Conservation (phyloP, 345 rosid species). For the Physaria fendleri region DNA sequence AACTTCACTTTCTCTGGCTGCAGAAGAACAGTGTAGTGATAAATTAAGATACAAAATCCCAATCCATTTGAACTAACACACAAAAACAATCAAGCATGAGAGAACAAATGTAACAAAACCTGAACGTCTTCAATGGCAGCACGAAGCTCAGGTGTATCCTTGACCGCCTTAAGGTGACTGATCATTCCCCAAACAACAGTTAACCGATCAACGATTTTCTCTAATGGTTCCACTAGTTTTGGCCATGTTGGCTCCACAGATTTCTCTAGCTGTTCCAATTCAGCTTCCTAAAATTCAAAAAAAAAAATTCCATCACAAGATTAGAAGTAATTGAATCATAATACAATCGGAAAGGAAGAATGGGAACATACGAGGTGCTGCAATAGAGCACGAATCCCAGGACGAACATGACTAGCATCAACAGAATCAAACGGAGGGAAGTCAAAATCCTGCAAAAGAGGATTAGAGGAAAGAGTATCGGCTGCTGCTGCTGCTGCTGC, state of each 20-base stretch:
- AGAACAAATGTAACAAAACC: conserved; percentile 23
- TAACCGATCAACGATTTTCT: conserved; percentile 61
- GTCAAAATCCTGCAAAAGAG: conserved; percentile 58
- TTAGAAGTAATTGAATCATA: neutral
- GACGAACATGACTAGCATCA: conserved; percentile 59
- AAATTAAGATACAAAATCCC: neutral
- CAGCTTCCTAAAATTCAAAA: conserved; percentile 40
- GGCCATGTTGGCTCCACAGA: conserved; percentile 79
- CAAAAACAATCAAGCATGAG: neutral
- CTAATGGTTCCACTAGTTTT: conserved; percentile 77
- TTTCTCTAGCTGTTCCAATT: conserved; percentile 66
- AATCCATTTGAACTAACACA: neutral
- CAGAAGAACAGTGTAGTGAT: conserved; percentile 15
- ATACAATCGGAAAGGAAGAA: neutral
- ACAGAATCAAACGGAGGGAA: conserved; percentile 71
- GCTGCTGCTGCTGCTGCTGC: conserved; percentile 8
- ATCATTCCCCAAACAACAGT: conserved; percentile 71
- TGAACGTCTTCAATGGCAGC: conserved; percentile 86
- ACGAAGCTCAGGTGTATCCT: conserved; percentile 71
- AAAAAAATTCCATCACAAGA: neutral
- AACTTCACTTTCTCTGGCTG: conserved; percentile 84
- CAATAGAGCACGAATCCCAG: conserved; percentile 61
- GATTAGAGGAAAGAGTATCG: conserved; percentile 34
- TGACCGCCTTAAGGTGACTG: conserved; percentile 68
- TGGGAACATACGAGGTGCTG: conserved; percentile 43